Evolutionary conservation across 1,284 basidiomycete genomes (phyloP).

Genomic region (Fomitopsis pinicola): DNA sequence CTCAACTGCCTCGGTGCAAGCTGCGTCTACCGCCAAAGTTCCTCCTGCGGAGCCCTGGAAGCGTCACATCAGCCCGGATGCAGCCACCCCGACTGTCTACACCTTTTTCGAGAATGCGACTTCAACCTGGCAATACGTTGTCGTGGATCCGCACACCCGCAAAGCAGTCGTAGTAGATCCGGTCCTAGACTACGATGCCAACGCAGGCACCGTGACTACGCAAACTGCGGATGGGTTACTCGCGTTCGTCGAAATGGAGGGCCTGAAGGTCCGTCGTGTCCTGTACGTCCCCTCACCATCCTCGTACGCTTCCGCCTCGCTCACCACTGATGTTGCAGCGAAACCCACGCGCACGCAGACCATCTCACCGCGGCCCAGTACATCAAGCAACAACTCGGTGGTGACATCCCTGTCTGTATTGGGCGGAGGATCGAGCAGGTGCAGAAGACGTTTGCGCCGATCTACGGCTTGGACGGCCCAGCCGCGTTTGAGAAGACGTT

Average conservation of each 20-base stretch:
- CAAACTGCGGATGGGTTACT: conserved; percentile 32
- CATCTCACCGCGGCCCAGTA: conserved; percentile 38
- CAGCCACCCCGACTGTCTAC: conserved; percentile 23
- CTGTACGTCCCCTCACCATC: conserved; percentile 24
- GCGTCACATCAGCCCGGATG: conserved; percentile 18
- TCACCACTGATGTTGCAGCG: conserved; percentile 18
- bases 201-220: conserved; percentile 30
- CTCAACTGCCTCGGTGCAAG: neutral
- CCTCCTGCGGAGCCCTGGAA: conserved; percentile 22
- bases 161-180: conserved; percentile 34
- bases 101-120: conserved; percentile 31
- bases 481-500: conserved; percentile 27
- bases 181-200: conserved; percentile 35
- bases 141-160: conserved; percentile 28
- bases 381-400: conserved; percentile 28
- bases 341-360: conserved; percentile 41
- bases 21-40: neutral
- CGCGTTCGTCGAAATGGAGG: conserved; percentile 27
- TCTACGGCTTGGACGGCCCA: conserved; percentile 29
- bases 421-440: conserved; percentile 34
- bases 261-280: conserved; percentile 30
- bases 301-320: neutral
- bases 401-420: conserved; percentile 31
- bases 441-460: conserved; percentile 32
- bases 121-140: conserved; percentile 35